Base-by-base conservation (phyloP, 192 early-diverging fungal species). In the Rhizophagus prolifer region DNA sequence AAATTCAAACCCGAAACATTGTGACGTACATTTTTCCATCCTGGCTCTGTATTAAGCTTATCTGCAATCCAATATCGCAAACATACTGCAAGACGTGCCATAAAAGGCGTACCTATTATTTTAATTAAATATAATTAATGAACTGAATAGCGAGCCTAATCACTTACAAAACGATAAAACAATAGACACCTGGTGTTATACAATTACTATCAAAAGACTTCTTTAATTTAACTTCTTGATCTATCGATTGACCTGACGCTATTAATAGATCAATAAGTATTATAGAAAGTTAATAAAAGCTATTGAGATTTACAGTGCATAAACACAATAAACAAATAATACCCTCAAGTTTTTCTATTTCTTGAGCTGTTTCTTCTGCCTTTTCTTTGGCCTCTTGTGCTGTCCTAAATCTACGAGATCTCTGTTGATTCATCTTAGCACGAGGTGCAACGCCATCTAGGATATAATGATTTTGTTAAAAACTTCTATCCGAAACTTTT, bases 351-450 rank as follows among this genome's bases (percentile, higher is more conserved):
- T 46, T 65, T 31, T 79, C 80, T 76, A 65, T 54, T 36, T 74
- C 44, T 77, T 70, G 26, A 81, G 77, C 8, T 76, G 13, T 76
- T 69, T 85, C 82, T 60, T 88, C 81, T 85, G 74, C 86, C 62
- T 87, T 86, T 36, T 90, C 90, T 65, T 86, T 79, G 1, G 89
- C 91, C 76, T 96, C 95, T 77, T 94, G 94, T 12, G 96, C 91
- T 2, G 97, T 92, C 31, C 96, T 91, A 90, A 99, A 99, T 64
- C 98, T 93, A 77, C 98, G 93, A 38, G 96, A 93, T 26, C 98
- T 92, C 79, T 99, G 98, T 81, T 99, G 98, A 82, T 99, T 99
- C 97, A 99, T 98, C 76, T 99, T 99, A 25, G 98, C 98, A 26
- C 98, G 89, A 58, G 98, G 98, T 1, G 98, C 98, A n/a, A 99